phyloP scores from a whole-genome alignment of 2,329 filamentous ascomycete genomes.

The Falciphora oryzae region DNA sequence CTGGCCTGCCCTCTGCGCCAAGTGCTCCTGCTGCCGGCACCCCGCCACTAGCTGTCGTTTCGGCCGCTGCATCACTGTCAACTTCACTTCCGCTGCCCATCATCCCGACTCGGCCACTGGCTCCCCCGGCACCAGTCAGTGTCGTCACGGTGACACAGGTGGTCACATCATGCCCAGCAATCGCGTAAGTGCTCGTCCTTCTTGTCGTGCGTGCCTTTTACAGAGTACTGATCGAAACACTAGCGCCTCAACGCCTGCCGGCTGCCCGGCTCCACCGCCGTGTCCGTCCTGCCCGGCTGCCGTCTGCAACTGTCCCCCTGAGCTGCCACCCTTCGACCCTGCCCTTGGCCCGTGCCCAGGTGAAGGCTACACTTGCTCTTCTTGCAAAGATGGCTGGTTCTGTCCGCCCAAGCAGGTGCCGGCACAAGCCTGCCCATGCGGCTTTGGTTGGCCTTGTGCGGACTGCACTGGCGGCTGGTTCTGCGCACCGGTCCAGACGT shows the following conservation, averaged over 20 bases:
- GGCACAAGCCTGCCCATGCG: conserved; percentile 28
- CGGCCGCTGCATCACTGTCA: background rate
- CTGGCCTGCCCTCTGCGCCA: too few relatives aligned
- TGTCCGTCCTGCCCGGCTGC: background rate
- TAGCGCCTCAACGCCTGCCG: background rate
- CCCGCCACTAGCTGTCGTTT: too few relatives aligned
- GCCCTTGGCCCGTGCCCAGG: conserved; percentile 28
- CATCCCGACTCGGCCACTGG: background rate
- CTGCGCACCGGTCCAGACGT: conserved; percentile 22
- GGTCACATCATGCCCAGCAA: background rate
- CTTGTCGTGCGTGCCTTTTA: background rate
- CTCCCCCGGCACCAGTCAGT: background rate
- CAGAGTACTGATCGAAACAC: background rate
- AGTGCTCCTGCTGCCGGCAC: background rate
- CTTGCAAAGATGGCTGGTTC: conserved; percentile 31
- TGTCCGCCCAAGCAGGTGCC: conserved; percentile 29
- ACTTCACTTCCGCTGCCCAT: background rate
- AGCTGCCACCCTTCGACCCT: conserved; percentile 9
- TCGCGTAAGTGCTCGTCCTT: background rate
- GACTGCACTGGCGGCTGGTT: conserved; percentile 32
- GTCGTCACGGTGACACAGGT: conserved; percentile 5
- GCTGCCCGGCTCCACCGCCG: background rate
- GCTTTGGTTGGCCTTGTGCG: conserved; percentile 31
- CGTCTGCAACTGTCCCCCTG: conserved; percentile 4
- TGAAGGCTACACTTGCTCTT: conserved; percentile 29